These are phyloP conservation scores for Nemania bipapillata DNA, from an alignment of 2,329 filamentous ascomycete species.

Conservation along the genomic window DNA sequence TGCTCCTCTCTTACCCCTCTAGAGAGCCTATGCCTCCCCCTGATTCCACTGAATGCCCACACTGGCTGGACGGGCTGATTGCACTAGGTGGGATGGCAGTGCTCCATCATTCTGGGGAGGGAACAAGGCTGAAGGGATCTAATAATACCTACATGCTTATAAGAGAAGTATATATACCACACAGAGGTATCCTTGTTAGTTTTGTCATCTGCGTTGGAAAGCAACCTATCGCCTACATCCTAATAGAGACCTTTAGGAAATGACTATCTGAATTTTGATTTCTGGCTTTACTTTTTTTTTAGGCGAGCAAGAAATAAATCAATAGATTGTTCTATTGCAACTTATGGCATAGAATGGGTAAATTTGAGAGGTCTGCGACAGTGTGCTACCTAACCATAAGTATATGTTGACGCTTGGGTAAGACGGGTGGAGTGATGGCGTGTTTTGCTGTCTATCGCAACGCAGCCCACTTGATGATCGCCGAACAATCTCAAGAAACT, in stretches of 20 bases:
- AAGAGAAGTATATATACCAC: background rate
- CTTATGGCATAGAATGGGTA: too few species aligned
- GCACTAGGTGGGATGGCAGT: slow-evolving; percentile 28
- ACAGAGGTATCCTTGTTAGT: background rate
- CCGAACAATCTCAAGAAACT: background rate
- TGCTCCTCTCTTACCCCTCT: slow-evolving; percentile 4
- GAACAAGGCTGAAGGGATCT: slow-evolving; percentile 33
- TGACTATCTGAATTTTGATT: background rate
- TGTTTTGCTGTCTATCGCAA: background rate
- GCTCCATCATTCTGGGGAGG: slow-evolving; percentile 28
- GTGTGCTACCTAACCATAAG: background rate
- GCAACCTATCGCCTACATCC: background rate
- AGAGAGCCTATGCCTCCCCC: slow-evolving; percentile 2
- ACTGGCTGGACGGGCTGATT: slow-evolving; percentile 32
- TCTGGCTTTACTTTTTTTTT: background rate
- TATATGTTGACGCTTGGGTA: background rate
- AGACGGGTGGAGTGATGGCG: background rate
- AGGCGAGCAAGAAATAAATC: too few species aligned
- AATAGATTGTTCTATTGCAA: too few species aligned
- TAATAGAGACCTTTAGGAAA: background rate
- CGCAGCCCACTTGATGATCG: background rate
- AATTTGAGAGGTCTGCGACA: too few species aligned
- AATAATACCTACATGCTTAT: background rate
- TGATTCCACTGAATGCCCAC: slow-evolving; percentile 26
- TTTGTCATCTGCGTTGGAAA: background rate